Base-by-base conservation (phyloP, 1,284 basidiomycete genomes). In the Athelia psychrophila region DNA sequence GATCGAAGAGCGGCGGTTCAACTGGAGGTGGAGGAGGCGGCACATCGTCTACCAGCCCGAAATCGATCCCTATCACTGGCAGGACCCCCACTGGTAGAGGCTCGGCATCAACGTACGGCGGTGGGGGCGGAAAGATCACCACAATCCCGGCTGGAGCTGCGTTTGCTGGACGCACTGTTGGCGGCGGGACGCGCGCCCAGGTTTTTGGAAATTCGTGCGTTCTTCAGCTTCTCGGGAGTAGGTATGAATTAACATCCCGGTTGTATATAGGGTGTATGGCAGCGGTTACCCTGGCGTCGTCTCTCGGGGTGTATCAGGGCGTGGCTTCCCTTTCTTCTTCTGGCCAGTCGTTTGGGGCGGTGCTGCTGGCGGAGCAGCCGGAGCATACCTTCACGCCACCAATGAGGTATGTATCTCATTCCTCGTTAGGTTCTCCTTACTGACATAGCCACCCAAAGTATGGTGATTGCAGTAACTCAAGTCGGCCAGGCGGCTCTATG, bases 271-370 rank as follows among this genome's bases (percentile, higher is more conserved):
- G 38, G 20, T 16, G 20, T 85, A 81, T 58, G 82, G 82, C 19
- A 83, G 81, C 57, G 82, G 83, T 2, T 84, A 84, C 65, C 81
- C 81, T 48, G 73, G 74, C 3, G 38, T 67, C 2, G 18, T 65
- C 3, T 66, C 64, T 3, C 69, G 75, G 35, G 77, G 79, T 13
- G 78, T 81, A 10, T 60, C 60, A 2, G 70, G 71, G 15, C 71
- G 72, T 12, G 72, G 72, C 3, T 83, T 83, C 59, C 81, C 81
- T 0, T 84, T 80, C 60, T 71, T 66, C 52, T 84, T 81, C 63
- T 84, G 81, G 80, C 83, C 82, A 2, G 54, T 85, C 8, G 72
- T 75, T 3, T 84, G 78, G 72, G 78, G 79, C 22, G 66, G 66
- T 19, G 65, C 63, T 1, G 57, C 61, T 35, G 71, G 68, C 2